phyloP scores from a whole-genome alignment of 495 filamentous ascomycete species.

The Paragyromitra xinjiangensis region DNA sequence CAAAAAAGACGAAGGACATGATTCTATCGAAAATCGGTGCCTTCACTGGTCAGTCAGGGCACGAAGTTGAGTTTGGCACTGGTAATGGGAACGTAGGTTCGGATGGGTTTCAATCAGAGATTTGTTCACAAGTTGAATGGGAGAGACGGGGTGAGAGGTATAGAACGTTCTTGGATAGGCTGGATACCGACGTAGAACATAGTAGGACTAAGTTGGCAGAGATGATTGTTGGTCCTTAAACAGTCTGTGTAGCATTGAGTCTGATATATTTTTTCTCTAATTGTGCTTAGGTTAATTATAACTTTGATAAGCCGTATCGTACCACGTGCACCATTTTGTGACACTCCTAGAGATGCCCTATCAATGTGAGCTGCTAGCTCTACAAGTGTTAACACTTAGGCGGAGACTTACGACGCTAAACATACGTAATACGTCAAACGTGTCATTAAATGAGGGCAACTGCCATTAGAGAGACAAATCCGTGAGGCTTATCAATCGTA shows the following conservation, averaged over 20 bases:
- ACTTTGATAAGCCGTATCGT: no score
- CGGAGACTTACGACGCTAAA: no score
- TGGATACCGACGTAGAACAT: background rate
- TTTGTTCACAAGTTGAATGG: conserved; percentile 3
- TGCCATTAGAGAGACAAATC: no score
- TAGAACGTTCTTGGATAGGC: background rate
- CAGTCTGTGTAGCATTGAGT: background rate
- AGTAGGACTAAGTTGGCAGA: background rate
- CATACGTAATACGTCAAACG: no score
- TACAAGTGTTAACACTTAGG: no score
- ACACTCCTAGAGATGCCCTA: no score
- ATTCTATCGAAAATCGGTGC: conserved; percentile 10
- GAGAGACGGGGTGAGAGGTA: background rate
- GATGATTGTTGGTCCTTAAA: conserved; percentile 3
- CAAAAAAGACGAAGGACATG: conserved; percentile 1
- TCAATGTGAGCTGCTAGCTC: no score
- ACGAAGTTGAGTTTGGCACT: conserved; percentile 15
- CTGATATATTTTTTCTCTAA: background rate
- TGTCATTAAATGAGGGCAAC: no score
- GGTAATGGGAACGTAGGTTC: background rate
- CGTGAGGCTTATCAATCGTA: no score
- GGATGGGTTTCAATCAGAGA: conserved; percentile 2
- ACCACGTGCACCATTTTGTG: no score
- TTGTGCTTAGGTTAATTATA: background rate
- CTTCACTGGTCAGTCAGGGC: conserved; percentile 2